Evolutionary conservation across 2,329 filamentous ascomycete species (phyloP).

Genomic region (Penicillium sp.): DNA sequence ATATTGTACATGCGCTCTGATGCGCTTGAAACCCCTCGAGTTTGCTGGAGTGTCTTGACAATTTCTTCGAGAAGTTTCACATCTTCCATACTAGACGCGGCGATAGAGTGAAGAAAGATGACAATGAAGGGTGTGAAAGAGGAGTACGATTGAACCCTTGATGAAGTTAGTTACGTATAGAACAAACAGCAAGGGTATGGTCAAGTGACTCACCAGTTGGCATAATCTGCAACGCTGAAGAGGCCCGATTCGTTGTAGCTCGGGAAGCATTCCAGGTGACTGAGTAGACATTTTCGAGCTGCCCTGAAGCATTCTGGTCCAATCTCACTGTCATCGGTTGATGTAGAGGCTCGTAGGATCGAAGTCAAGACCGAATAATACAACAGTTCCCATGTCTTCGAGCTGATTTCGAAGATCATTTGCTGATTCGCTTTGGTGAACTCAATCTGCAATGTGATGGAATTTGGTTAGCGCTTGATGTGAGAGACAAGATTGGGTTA

Average conservation of each 20-base stretch:
- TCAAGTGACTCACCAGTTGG: slow-evolving; percentile 20
- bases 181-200: neutral
- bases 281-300: slow-evolving; percentile 18
- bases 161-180: neutral
- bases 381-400: slow-evolving; percentile 18
- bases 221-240: slow-evolving; percentile 19
- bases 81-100: slow-evolving; percentile 19
- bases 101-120: slow-evolving; percentile 23
- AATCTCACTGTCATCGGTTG: slow-evolving; percentile 9
- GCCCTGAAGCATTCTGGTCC: slow-evolving; percentile 18
- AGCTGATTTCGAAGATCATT: neutral
- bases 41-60: slow-evolving; percentile 10
- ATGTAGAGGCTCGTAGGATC: slow-evolving; percentile 15
- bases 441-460: neutral
- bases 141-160: slow-evolving; percentile 24
- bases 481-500: neutral
- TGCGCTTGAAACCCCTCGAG: slow-evolving; percentile 12
- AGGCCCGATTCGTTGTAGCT: slow-evolving; percentile 7
- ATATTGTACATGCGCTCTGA: slow-evolving; percentile 16
- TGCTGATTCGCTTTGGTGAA: neutral
- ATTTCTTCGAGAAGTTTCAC: slow-evolving; percentile 23
- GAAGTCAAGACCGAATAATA: slow-evolving; percentile 22
- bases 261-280: slow-evolving; percentile 18
- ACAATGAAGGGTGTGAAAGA: slow-evolving; percentile 30
- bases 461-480: neutral